Evolutionary conservation across 2,329 filamentous ascomycete species (phyloP), one percentile per base, ranked within the genome.

Genomic region (Zasmidium angulare): DNA sequence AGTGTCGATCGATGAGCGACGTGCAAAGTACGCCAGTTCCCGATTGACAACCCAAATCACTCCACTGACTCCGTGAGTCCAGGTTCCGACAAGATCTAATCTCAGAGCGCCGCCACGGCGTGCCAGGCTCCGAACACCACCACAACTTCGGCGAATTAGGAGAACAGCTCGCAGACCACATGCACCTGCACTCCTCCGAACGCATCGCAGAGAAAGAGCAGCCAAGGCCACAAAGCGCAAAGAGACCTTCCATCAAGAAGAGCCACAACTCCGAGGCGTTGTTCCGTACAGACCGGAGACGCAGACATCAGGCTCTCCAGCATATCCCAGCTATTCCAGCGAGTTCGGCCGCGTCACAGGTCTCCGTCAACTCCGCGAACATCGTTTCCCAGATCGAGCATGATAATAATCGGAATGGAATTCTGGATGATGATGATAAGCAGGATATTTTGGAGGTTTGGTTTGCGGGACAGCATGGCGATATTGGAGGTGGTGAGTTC

Each of bases 391-490:
- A 26, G 10, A 43, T 29, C 29, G 19, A 58, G 47, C 49, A 61
- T 12, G 56, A 69, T 19, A 67, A 68, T 4, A 64, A 65, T 23
- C 69, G 71, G 23, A 69, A 71, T 14, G 74, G 68, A n/a, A 67
- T 66, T 2, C 62, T 64, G 22, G 69, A 73, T 29, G 71, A 72
- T 12, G 74, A 60, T 22, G 40, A 60, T 21, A 22, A 81, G 1
- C 89, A 93, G 68, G 89, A 93, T 65, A 88, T 93, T 50, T 84
- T 90, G 60, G 90, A 95, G 68, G 83, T 93, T 0, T 90, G 88
- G 88, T 95, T 95, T 68, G 81, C 89, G 20, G 66, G 67, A n/a
- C 63, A 68, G 52, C 90, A 96, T 63, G 90, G 49, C 20, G 59
- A 59, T 53, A 55, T 61, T 48, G 61, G 56, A 10, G 53, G 54